A percentile compares a stretch with the other conserved stretches of the same genome.
These are phyloP conservation scores for Pythium rishiriense DNA, from an alignment of 352 stramenopile genomes.

Conservation along the genomic window DNA sequence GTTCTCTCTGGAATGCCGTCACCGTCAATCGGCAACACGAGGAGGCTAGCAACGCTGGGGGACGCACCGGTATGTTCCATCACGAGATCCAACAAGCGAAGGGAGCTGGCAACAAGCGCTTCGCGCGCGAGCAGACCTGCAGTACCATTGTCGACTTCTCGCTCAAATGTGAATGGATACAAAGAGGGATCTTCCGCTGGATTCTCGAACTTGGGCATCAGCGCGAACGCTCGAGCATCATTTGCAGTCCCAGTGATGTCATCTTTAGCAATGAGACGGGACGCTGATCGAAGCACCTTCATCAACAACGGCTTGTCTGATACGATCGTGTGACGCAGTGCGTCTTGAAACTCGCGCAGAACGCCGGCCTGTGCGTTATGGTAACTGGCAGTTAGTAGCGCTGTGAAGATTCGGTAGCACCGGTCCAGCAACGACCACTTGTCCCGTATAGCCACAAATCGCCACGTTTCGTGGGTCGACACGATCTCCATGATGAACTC, in stretches of 20 bases:
- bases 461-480: slow-evolving; percentile 63
- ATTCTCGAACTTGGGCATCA: slow-evolving; percentile 6
- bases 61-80: slow-evolving; percentile 24
- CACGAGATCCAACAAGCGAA: slow-evolving; percentile 49
- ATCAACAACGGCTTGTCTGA: slow-evolving; percentile 56
- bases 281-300: slow-evolving; percentile 45
- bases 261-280: slow-evolving; percentile 16
- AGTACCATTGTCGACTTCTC: slow-evolving; percentile 28
- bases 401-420: slow-evolving; percentile 55
- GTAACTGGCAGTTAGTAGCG: slow-evolving; percentile 46
- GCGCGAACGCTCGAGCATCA: neutral
- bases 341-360: slow-evolving; percentile 43
- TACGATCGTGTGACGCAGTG: slow-evolving; percentile 48
- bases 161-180: slow-evolving; percentile 41
- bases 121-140: slow-evolving; percentile 30
- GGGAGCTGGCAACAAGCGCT: slow-evolving; percentile 42
- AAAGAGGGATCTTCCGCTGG: slow-evolving; percentile 11
- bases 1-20: slow-evolving; percentile 35
- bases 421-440: slow-evolving; percentile 51
- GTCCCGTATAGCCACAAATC: slow-evolving; percentile 40
- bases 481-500: slow-evolving; percentile 66
- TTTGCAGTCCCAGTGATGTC: neutral
- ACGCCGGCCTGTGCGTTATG: slow-evolving; percentile 39
- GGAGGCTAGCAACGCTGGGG: slow-evolving; percentile 13
- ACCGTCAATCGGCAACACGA: slow-evolving; percentile 52